Base-by-base conservation (phyloP, 306 rosid species). In the Trifolium repens region DNA sequence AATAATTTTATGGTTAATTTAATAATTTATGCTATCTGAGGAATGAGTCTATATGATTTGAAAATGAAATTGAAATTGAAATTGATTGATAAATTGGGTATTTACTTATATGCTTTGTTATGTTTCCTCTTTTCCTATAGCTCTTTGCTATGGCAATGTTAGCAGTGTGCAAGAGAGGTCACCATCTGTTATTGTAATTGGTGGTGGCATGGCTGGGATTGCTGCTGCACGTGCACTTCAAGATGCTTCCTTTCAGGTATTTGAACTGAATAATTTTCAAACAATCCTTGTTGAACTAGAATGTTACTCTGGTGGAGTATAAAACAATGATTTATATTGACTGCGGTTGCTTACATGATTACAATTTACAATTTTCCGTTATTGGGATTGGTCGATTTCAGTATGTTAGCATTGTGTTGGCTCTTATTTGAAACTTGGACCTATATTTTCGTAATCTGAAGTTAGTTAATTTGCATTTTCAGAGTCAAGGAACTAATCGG, bases 191-290 rank as follows among this genome's bases (percentile, higher is more conserved):
- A 90, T 96, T 79, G 96, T 96, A 67, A 83, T 96, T 2, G 98
- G 99, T 35, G 96, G 89, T 47, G 98, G 99, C 52, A 92, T 96
- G 83, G 97, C 96, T 26, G 99, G 99, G n/a, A 71, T 92, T 74
- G 85, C 99, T 61, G 99, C 99, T 67, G 98, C 99, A 37, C 98
- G 92, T 65, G 91, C 98, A 62, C 99, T 96, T 70, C 96, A 83
- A 16, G 97, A 90, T 82, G 96, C 99, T 8, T 90, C 97, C 14
- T 79, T 96, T 84, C 96, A 88, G 96, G 99, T 96, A n/a, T n/a
- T n/a, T n/a, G n/a, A n/a, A 79, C 55, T 70, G 9, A 24, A 22
- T 50, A 54, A 47, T 49, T n/a, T n/a, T n/a, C n/a, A 2, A 30
- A 57, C 27, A 43, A 43, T 58, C 11, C 2, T 43, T 68, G 57